These are phyloP conservation scores for Casaregolazyma suthepensis DNA, from an alignment of 1,139 yeast genomes.

Conservation along the genomic window DNA sequence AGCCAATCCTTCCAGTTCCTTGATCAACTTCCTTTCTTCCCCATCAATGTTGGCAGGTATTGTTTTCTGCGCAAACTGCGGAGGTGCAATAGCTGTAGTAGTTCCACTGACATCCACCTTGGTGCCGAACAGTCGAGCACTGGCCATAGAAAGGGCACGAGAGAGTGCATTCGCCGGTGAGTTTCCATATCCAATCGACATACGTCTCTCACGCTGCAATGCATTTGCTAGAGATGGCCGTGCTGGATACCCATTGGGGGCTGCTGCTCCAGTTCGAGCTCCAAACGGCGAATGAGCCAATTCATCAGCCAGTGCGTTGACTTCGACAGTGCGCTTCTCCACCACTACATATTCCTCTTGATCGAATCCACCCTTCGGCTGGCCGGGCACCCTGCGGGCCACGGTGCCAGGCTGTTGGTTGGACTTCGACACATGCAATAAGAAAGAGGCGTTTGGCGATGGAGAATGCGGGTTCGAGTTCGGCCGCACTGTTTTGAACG, in stretches of 20 bases:
- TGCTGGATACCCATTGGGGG: neutral
- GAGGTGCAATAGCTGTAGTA: conserved; percentile 33
- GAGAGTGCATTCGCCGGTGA: conserved; percentile 87
- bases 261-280: neutral
- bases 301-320: conserved; percentile 91
- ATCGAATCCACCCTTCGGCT: conserved; percentile 1
- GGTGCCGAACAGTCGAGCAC: conserved; percentile 76
- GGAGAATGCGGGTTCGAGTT: conserved; percentile 18
- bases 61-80: conserved; percentile 22
- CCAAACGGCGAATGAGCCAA: conserved; percentile 38
- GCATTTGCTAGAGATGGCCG: conserved; percentile 1
- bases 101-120: conserved; percentile 23
- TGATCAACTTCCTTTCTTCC: conserved; percentile 37
- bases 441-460: conserved; percentile 25
- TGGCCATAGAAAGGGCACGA: conserved; percentile 81
- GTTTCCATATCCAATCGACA: conserved; percentile 40
- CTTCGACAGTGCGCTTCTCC: conserved; percentile 90
- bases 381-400: neutral
- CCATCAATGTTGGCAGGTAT: conserved; percentile 20
- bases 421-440: conserved; percentile 12
- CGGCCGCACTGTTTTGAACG: neutral
- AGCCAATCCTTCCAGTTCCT: conserved; percentile 65
- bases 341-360: conserved; percentile 78
- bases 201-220: conserved; percentile 22
- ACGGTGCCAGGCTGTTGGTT: conserved; percentile 1